Conservation (phyloP, 2,329 filamentous ascomycete species). For the Samsoniella hepiali region DNA sequence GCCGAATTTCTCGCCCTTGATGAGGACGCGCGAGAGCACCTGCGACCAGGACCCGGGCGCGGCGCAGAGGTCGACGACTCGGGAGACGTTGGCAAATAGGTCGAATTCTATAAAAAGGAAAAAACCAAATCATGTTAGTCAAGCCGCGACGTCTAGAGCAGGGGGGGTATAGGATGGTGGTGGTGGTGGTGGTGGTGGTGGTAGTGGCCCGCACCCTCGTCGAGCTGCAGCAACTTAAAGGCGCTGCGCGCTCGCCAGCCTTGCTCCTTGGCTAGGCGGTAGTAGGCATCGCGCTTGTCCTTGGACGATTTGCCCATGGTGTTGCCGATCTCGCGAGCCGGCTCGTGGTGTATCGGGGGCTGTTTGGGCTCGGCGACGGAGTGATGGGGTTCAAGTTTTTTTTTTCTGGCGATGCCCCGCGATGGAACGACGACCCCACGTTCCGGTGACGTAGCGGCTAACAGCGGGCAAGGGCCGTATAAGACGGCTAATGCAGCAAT, state of each 20-base stretch:
- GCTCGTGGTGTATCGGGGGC: too few species aligned
- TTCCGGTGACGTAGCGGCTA: neutral
- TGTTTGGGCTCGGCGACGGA: too few species aligned
- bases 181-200: neutral
- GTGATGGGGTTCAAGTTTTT: neutral
- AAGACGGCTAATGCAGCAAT: neutral
- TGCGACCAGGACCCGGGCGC: constrained; percentile 97
- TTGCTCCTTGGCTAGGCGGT: constrained; percentile 95
- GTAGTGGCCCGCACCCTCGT: constrained; percentile 56
- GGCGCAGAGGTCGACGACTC: constrained; percentile 93
- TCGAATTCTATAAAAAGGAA: constrained; percentile 68
- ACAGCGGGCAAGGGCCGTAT: neutral
- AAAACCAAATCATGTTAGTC: constrained; percentile 5
- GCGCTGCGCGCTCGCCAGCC: constrained; percentile 95
- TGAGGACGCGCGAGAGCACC: constrained; percentile 87
- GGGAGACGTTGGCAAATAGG: constrained; percentile 82
- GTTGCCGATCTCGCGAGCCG: too few species aligned
- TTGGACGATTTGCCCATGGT: constrained; percentile 95
- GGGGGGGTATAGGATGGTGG: neutral
- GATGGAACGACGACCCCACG: constrained; percentile 6
- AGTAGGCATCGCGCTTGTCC: constrained; percentile 97
- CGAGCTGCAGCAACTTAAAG: constrained; percentile 94
- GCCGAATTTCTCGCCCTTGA: constrained; percentile 90
- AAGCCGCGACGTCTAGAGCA: constrained; percentile 15
- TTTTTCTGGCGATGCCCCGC: constrained; percentile 3